A percentile compares a stretch with the other conserved stretches of the same genome.
Evolutionary conservation across 768 basidiomycete species (phyloP).

Genomic region (Wakefieldia striispora): DNA sequence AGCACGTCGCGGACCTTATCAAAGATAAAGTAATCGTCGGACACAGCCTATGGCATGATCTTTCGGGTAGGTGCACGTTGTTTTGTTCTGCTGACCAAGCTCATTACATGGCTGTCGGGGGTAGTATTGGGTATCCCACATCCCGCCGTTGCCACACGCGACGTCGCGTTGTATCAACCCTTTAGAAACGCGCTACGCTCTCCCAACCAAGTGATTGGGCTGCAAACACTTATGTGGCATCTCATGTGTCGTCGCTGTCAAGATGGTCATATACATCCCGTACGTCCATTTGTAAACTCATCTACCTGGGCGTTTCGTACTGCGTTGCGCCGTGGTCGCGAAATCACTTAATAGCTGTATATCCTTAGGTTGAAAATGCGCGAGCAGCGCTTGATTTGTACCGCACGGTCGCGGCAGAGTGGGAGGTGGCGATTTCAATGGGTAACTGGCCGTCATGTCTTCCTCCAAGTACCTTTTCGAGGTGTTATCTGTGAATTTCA

Average conservation of each 20-base stretch:
- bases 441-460: constrained; percentile 75
- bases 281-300: constrained; percentile 37
- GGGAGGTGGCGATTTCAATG: constrained; percentile 59
- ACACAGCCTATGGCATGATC: constrained; percentile 77
- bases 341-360: constrained; percentile 11
- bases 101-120: constrained; percentile 14
- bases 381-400: constrained; percentile 54
- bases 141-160: constrained; percentile 72
- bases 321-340: background rate
- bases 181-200: constrained; percentile 70
- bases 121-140: constrained; percentile 80
- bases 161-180: constrained; percentile 78
- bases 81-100: constrained; percentile 3
- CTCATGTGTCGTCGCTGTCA: constrained; percentile 78
- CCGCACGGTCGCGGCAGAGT: constrained; percentile 56
- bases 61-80: constrained; percentile 53
- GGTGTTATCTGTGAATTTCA: constrained; percentile 60
- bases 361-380: constrained; percentile 69
- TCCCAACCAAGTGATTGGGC: constrained; percentile 65
- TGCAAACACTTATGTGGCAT: constrained; percentile 80
- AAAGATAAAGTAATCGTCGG: constrained; percentile 73
- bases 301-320: background rate
- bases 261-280: constrained; percentile 69
- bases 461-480: constrained; percentile 76
- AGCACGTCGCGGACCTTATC: constrained; percentile 60